Conservation (phyloP, 371 early-diverging fungal species). For the Caulochytrium protostelioides region DNA sequence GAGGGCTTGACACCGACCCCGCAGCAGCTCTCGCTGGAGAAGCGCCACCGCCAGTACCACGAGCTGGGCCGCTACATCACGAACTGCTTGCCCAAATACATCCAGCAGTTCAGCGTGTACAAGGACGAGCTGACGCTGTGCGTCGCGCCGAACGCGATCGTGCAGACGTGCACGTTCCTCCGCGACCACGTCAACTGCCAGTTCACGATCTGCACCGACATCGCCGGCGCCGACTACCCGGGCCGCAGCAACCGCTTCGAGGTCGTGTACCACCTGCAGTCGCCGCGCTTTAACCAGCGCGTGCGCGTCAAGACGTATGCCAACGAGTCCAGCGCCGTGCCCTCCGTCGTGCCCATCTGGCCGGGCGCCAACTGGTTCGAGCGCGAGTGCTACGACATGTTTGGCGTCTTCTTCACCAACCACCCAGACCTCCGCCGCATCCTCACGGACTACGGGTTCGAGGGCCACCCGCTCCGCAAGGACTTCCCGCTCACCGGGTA, state of each 20-base stretch:
- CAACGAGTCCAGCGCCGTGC: constrained; percentile 73
- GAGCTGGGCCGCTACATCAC: constrained; percentile 76
- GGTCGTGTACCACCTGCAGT: constrained; percentile 80
- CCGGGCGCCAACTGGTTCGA: constrained; percentile 90
- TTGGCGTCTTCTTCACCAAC: constrained; percentile 79
- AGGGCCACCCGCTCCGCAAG: constrained; percentile 91
- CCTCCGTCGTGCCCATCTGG: constrained; percentile 35
- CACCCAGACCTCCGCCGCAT: constrained; percentile 94
- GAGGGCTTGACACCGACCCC: too few relatives aligned
- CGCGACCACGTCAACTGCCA: constrained; percentile 80
- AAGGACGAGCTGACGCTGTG: constrained; percentile 91
- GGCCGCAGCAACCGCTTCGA: constrained; percentile 80
- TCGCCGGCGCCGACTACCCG: constrained; percentile 79
- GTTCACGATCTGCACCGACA: constrained; percentile 75
- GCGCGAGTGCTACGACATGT: constrained; percentile 96
- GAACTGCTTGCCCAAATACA: constrained; percentile 70
- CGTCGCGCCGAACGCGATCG: constrained; percentile 57
- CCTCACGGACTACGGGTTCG: constrained; percentile 95
- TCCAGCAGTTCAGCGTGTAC: constrained; percentile 91
- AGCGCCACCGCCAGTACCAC: too few relatives aligned
- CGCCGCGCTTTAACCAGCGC: constrained; percentile 71
- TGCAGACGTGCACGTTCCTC: constrained; percentile 63
- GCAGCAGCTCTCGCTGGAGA: too few relatives aligned
- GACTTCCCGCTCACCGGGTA: constrained; percentile 94
- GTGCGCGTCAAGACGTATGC: constrained; percentile 92